Evolutionary conservation across 2,329 filamentous ascomycete species (phyloP), one percentile per base, ranked within the genome.

Genomic region (Penicillium sp.): DNA sequence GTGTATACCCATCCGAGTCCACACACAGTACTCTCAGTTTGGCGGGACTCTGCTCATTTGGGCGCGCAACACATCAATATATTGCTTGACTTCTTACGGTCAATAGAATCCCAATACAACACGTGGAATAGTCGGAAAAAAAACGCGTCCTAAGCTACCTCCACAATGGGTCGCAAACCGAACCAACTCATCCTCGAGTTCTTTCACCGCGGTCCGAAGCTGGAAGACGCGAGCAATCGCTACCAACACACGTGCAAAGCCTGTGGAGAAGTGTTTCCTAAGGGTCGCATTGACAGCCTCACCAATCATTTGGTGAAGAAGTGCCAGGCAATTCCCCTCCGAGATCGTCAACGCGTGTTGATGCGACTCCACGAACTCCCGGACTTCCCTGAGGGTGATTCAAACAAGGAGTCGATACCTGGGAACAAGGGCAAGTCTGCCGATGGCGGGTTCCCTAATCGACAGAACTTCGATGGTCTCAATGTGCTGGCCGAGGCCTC

Each of bases 201-300:
- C 79, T 97, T 96, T 73, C 85, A 90, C 71, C 85, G 91, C 63
- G 92, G 92, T 9, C 83, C 85, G 36, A 96, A 96, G 76, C 82
- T 96, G 66, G 85, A 88, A 69, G 91, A 96, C 76, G 88, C 89
- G 61, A 94, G 90, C 78, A 96, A 96, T 73, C 85, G 92, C 55
- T 97, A 97, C 70, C 87, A 90, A 65, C 90, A 96, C 70, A 94
- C 89, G 11, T 96, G 91, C 83, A 93, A 89, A 73, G 82, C 86
- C 61, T 96, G 91, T 71, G 90, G 90, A 62, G 89, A 94, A 74
- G 88, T 89, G 72, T 96, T 96, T 60, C 89, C 90, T 59, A 96
- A 96, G 70, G 92, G 92, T 57, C 85, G 92, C 58, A 88, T 90
- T 67, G 92, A 97, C 68, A 90, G 85, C 65, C 76, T 97, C 57